Percentiles rank a stretch among this genome's conserved stretches.
These are phyloP conservation scores for Pneumocystis jirovecii DNA, from an alignment of 1,139 yeast genomes.

Conservation along the genomic window DNA sequence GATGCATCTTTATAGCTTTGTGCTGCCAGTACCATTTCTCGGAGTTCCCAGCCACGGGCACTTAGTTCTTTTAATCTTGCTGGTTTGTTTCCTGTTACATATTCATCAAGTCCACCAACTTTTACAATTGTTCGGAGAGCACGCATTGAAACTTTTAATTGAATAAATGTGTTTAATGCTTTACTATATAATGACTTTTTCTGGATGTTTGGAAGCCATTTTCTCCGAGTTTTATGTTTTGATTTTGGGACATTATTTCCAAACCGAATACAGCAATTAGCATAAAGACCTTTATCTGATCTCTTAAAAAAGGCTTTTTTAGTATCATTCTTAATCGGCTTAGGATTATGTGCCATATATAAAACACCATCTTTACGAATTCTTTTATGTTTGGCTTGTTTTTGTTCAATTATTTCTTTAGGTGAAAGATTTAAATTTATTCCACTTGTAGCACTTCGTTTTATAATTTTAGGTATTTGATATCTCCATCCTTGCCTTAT, in stretches of 20 bases:
- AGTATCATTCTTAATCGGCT: neutral
- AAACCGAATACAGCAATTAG: neutral
- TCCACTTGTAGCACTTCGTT: neutral
- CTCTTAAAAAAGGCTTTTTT: neutral
- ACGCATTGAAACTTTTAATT: neutral
- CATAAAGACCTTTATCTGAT: slow-evolving; percentile 1
- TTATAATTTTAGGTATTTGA: neutral
- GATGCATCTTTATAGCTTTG: neutral
- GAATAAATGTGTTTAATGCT: neutral
- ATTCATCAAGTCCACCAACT: neutral
- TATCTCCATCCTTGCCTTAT: neutral
- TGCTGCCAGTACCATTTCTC: neutral
- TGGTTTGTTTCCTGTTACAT: neutral
- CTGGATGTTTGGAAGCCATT: neutral
- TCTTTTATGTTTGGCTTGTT: neutral
- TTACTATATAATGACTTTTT: neutral
- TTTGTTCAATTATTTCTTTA: neutral
- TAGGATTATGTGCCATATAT: neutral
- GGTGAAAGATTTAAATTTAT: neutral
- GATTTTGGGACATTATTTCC: slow-evolving; percentile 1
- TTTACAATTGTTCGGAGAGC: neutral
- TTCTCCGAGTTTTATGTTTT: neutral
- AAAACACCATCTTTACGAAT: neutral
- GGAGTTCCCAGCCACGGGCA: neutral
- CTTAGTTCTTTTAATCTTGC: neutral